Evolutionary conservation across 208 protist species (phyloP), one percentile per base, ranked within the genome.

Genomic region (Phytomonas sp.): DNA sequence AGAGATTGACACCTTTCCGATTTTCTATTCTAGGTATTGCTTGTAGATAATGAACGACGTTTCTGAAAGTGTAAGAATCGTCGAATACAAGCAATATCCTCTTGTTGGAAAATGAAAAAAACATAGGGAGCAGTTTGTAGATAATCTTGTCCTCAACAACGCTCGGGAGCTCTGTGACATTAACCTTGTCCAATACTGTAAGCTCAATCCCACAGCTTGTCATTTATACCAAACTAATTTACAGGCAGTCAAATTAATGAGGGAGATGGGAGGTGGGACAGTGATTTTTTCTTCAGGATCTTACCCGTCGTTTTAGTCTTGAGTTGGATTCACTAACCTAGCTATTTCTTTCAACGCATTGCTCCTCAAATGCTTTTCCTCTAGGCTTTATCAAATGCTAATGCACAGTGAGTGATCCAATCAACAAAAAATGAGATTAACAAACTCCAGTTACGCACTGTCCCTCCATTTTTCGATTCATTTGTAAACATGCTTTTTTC

Each of bases 301-400:
- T 92, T 16, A 77, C 74, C 0, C 4, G 67, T 30, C 76, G 67
- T 23, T 89, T 88, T 66, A 86, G 86, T 14, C 75, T 79, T 11
- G 86, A 94, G 65, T 87, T 86, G 6, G 86, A 94, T 67, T 87
- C 84, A 5, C 82, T 83, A 19, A 84, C 78, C 23, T 92, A 94
- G 61, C 68, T 89, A 16, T 92, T 87, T 67, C 59, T 77, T n/a
- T 64, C 80, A 7, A 80, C 84, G 30, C 67, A 77, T 30, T 92
- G 91, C 75, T 73, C 63, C 26, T 72, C 78, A 3, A 49, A 33
- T 16, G 37, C 64, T 60, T 30, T 40, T n/a, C 26, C 10, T 7
- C 8, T 30, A 7, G 29, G 4, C 4, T 49, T 29, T 33, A 67
- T 23, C 19, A 49, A 49, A 8, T 49, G 40, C 19, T 49, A 16